A percentile compares a stretch with the other conserved stretches of the same genome.
Evolutionary conservation across 257 asterid genomes (phyloP).

Genomic region (Salvia splendens): DNA sequence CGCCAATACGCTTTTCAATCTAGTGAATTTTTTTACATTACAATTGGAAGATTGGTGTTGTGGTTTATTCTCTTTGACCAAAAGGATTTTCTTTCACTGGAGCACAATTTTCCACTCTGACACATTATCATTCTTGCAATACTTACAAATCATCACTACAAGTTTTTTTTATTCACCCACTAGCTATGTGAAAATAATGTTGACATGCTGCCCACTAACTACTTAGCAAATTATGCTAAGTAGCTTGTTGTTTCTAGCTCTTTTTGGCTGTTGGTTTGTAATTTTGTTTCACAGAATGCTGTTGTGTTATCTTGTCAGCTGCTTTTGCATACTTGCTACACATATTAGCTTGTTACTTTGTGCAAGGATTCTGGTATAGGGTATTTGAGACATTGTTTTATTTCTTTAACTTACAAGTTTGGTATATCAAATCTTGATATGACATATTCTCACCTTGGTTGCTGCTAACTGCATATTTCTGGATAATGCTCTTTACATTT

Average conservation of each 20-base stretch:
- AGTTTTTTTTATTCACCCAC: neutral
- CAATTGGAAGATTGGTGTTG: neutral
- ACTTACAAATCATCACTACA: neutral
- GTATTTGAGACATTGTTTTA: neutral
- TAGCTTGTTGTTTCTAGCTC: constrained; percentile 10
- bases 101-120: neutral
- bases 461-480: constrained; percentile 6
- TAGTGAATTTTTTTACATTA: neutral
- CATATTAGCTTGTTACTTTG: neutral
- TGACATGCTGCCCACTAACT: neutral
- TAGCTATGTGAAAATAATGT: neutral
- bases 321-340: neutral
- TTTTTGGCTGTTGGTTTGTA: constrained; percentile 3
- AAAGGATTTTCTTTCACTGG: neutral
- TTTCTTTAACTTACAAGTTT: neutral
- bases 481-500: neutral
- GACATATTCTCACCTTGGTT: neutral
- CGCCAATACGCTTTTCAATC: neutral
- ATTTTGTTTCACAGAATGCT: constrained; percentile 7
- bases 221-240: constrained; percentile 2
- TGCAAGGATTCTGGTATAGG: constrained; percentile 7
- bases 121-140: constrained; percentile 8
- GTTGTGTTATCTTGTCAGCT: neutral
- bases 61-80: neutral
- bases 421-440: constrained; percentile 9